Percentiles rank a stretch among this genome's conserved stretches.
Conservation (phyloP, 139 green algal genomes). For the Coelastrella sp. region DNA sequence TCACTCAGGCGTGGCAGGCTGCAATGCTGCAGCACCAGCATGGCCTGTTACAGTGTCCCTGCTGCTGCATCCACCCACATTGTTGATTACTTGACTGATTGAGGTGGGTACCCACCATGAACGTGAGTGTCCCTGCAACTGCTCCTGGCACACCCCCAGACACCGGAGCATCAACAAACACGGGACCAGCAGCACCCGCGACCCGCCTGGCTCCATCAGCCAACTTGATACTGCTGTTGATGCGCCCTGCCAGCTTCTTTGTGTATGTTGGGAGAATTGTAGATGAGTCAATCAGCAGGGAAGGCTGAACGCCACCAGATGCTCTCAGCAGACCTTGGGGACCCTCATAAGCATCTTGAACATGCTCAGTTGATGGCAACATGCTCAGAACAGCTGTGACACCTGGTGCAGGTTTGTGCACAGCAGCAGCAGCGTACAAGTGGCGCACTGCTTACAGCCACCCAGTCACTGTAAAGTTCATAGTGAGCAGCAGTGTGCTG, state of each 20-base stretch:
- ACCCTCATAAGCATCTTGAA: constrained; percentile 39
- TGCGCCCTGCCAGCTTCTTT: neutral
- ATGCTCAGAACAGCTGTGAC: constrained; percentile 46
- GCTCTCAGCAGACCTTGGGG: constrained; percentile 35
- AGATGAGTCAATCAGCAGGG: constrained; percentile 50
- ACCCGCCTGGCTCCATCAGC: neutral
- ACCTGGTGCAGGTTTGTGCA: constrained; percentile 5
- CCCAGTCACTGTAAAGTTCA: neutral
- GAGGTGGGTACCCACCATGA: constrained; percentile 47
- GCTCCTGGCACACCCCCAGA: constrained; percentile 53
- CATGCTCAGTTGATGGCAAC: constrained; percentile 47
- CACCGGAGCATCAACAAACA: constrained; percentile 54
- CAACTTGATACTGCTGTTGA: constrained; percentile 14
- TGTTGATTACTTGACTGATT: neutral
- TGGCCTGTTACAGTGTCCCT: neutral
- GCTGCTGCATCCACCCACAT: neutral
- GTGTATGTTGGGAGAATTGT: constrained; percentile 52
- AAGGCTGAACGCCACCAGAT: constrained; percentile 7
- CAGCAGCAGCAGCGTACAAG: neutral
- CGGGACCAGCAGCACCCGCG: neutral
- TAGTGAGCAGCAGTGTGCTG: neutral
- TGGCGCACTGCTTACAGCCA: neutral
- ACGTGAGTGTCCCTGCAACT: constrained; percentile 46
- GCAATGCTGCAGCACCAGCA: neutral
- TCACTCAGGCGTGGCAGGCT: neutral